Base-by-base conservation (phyloP, 1,139 yeast species). In the Zygotorulaspora mrakii region DNA sequence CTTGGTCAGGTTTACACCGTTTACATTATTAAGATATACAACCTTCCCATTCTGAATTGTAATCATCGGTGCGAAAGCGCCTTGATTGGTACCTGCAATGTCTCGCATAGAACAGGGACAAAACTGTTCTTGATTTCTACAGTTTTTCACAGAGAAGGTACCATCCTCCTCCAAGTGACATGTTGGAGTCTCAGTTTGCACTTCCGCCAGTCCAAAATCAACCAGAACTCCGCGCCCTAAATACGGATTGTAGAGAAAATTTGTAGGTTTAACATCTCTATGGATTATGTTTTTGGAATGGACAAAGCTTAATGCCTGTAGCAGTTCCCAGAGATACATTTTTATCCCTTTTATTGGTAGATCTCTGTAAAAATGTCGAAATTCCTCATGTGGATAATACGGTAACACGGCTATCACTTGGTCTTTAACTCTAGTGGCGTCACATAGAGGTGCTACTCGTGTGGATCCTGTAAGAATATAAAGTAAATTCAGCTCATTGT, bases 351-450 rank as follows among this genome's bases (percentile, higher is more conserved):
- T 72, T 4, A 86, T 64, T 0, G 94, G 87, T 43, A 87, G 67
- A 55, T 82, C 88, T 49, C 94, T 71, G 65, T 83, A 89, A 54
- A 86, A 86, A 52, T 79, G 88, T 40, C 97, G 73, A 62, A 88
- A 91, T 60, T 91, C 97, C 10, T 88, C 78, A 65, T 91, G 97
- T 36, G 84, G 82, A 60, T 85, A 88, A 66, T 81, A 91, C 3
- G 98, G 98, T 49, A 91, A 69, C 1, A 91, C 89, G 1, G 95
- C 96, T 39, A 91, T 70, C 12, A 91, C 94, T 65, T 91, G 97
- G 62, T 91, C 99, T 55, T 84, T 85, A 53, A 75, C 74, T 44
- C 99, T 71, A 41, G 87, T 63, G 1, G 95, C 96, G 52, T 94
- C 96, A 36, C 91, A 72, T 39, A 91, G 66, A 1, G 96, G 96